A percentile compares a stretch with the other conserved stretches of the same genome.
These are phyloP conservation scores for Thraustochytrium striatum DNA, from an alignment of 352 stramenopile species.

Conservation along the genomic window DNA sequence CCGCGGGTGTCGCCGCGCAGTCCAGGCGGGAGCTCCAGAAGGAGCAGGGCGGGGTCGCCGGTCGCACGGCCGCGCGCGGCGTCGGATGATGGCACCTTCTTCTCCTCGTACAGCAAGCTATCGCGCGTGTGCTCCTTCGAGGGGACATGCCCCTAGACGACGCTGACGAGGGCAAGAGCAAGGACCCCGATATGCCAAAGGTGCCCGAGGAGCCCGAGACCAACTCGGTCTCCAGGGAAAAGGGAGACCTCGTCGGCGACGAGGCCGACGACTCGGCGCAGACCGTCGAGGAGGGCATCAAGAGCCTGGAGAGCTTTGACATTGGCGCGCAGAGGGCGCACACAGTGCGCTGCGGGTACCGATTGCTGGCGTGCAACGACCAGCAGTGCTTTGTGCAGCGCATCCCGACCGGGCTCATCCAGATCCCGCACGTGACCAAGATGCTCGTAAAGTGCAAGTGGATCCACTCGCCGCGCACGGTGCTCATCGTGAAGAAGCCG, in stretches of 20 bases:
- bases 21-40: too few relatives aligned
- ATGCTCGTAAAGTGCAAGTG: slow-evolving; percentile 49
- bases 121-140: slow-evolving; percentile 35
- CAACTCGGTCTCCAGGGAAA: not conserved
- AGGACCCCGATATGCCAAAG: not conserved
- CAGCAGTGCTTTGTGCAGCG: slow-evolving; percentile 24
- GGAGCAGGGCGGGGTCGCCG: too few relatives aligned
- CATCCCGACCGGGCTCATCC: slow-evolving; percentile 23
- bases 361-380: slow-evolving; percentile 47
- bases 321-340: not conserved
- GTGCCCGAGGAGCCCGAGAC: not conserved
- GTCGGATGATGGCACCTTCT: slow-evolving; percentile 35
- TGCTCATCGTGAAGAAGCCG: slow-evolving; percentile 80
- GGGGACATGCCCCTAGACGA: not conserved
- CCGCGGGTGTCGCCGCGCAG: too few relatives aligned
- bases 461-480: slow-evolving; percentile 49
- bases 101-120: not conserved
- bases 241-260: not conserved
- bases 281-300: not conserved
- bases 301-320: slow-evolving; percentile 5
- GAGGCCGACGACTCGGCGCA: not conserved
- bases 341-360: not conserved
- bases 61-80: too few relatives aligned
- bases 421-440: slow-evolving; percentile 47
- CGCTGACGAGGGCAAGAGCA: not conserved